Base-by-base conservation (phyloP, 768 basidiomycete species). In the Russula sp. region DNA sequence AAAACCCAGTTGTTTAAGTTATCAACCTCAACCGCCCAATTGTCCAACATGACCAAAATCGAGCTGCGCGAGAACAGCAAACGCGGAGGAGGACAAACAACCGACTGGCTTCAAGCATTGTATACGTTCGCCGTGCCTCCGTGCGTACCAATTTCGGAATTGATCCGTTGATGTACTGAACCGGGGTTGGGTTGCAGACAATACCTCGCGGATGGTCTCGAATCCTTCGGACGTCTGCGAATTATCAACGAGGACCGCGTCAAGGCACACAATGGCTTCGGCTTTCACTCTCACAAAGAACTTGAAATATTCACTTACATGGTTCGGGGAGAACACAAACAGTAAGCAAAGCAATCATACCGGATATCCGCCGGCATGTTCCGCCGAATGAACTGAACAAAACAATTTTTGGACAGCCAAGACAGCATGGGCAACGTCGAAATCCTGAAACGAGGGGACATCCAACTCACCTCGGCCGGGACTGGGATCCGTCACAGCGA, bases 221-320 rank as follows among this genome's bases (percentile, higher is more conserved):
- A 84, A 51, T 75, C 78, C 1, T 95, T 84, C 67, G 91, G 94
- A 1, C 70, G 84, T 18, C 82, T 98, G 1, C 84, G 94, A 10
- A 91, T 98, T 40, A 87, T 98, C 74, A 97, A 97, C 76, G 94
- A 97, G 75, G 92, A 94, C 70, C 86, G 91, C n/a, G 90, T 95
- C 46, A 81, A 80, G 5, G 76, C 88, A 7, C 71, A 75, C 20
- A 87, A 84, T 20, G 96, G 96, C 0, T 98, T 98, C 67, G 93
- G 91, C 2, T 88, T 86, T 0, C 92, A 94, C 75, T 80, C 82
- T 7, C 93, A 95, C 71, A 80, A 84, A 36, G 88, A 91, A 73
- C 92, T 91, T 68, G 94, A 97, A 71, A 98, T 97, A 66, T 97
- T 94, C 77, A 88, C 87, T 1, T 96, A 97, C 72, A 78, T 95